Evolutionary conservation across 805 yeast species (phyloP), one percentile per base, ranked within the genome.

Genomic region (Ogataea trehalophila): DNA sequence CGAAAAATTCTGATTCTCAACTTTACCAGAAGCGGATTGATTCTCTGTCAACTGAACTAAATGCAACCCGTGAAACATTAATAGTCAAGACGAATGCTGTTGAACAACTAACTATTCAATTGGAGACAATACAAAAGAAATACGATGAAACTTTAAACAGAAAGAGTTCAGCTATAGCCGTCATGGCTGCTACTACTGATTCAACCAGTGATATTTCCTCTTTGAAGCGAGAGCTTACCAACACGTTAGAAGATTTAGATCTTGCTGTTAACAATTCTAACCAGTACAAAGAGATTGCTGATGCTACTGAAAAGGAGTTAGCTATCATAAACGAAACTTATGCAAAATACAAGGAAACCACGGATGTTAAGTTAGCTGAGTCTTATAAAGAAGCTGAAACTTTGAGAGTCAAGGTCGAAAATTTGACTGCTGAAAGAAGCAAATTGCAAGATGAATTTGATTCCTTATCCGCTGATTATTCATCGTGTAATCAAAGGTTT

Each of bases 241-340:
- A 63, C 47, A 68, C 83, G 8, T 71, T 74, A 45, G 69, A 72
- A 40, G 87, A 83, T 46, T 71, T 85, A 46, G 76, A 73, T 20
- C 68, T 76, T 15, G 79, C 87, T 0, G 77, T 77, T 53, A 69
- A 75, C n/a, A 80, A 76, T 56, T 74, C 78, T 9, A 72, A 72
- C n/a, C 82, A 84, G 54, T 77, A 83, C 60, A 78, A 81, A 47
- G 70, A 69, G n/a, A 73, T 87, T 37, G 81, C 90, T 0, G 66
- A 67, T 44, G 79, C 85, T 14, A 79, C 88, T 4, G 95, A 87
- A 58, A 78, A 76, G 44, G 80, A 90, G 5, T 69, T 87, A 36
- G 65, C 68, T 36, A 70, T 74, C 41, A 69, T 87, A 49, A 80
- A 78, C 29, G 67, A 69, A 18, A 70, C 83, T 1, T 84, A 76